A percentile compares a stretch with the other conserved stretches of the same genome.
phyloP scores from a whole-genome alignment of 495 filamentous ascomycete species.

The Daldinia loculata region DNA sequence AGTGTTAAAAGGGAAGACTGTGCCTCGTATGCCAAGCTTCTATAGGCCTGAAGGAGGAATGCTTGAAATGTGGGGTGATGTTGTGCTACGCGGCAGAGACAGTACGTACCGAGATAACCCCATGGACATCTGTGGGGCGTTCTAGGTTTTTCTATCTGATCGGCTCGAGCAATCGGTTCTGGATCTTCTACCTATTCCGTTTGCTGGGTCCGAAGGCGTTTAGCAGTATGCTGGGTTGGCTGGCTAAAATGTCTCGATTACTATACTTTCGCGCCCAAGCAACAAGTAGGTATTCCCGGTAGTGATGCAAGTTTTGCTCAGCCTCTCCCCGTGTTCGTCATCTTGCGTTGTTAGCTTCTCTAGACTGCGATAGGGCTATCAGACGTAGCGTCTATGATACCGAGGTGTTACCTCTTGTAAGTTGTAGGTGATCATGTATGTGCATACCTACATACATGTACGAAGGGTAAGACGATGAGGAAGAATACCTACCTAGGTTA shows the following conservation, averaged over 20 bases:
- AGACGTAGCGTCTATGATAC: neutral
- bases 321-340: slow-evolving; percentile 33
- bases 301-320: slow-evolving; percentile 27
- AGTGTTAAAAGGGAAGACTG: neutral
- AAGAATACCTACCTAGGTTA: neutral
- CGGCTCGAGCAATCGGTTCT: slow-evolving; percentile 10
- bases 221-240: neutral
- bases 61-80: slow-evolving; percentile 35
- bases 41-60: slow-evolving; percentile 9
- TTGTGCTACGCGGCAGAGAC: slow-evolving; percentile 13
- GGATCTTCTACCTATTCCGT: slow-evolving; percentile 5
- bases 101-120: slow-evolving; percentile 5
- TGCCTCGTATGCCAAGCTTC: slow-evolving; percentile 17
- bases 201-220: neutral
- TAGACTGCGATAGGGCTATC: neutral
- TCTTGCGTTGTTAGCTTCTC: slow-evolving; percentile 23
- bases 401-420: neutral
- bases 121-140: neutral
- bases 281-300: slow-evolving; percentile 12
- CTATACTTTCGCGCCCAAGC: neutral
- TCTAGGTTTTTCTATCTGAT: slow-evolving; percentile 14
- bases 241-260: slow-evolving; percentile 4
- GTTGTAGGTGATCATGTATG: neutral
- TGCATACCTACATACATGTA: slow-evolving; percentile 1
- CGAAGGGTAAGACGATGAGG: neutral